Percentiles rank a stretch among this genome's conserved stretches.
These are phyloP conservation scores for Cunninghamia lanceolata DNA, from an alignment of 75 land plant genomes.

Conservation along the genomic window DNA sequence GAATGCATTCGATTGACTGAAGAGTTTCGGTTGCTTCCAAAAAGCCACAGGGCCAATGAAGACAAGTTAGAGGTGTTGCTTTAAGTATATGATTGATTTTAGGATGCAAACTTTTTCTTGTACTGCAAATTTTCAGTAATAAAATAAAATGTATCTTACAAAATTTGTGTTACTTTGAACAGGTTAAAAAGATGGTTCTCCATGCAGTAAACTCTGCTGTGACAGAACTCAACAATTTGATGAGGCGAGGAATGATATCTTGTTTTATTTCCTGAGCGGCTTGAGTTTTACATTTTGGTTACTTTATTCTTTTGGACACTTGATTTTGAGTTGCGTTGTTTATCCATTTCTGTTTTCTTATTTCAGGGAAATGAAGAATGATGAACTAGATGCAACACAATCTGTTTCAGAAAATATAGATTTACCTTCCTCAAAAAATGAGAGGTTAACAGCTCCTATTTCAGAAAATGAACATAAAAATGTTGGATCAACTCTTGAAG, in stretches of 20 bases:
- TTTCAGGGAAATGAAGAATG: background rate
- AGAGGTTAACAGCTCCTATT: background rate
- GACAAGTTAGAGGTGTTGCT: conserved; percentile 54
- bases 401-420: background rate
- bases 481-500: background rate
- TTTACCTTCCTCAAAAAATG: background rate
- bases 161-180: conserved; percentile 3
- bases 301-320: no score
- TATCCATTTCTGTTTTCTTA: no score
- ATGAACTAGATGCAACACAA: background rate
- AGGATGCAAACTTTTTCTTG: background rate
- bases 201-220: conserved; percentile 48
- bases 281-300: background rate
- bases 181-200: conserved; percentile 69
- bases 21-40: conserved; percentile 49
- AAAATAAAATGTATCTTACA: no score
- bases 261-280: no score
- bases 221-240: conserved; percentile 3
- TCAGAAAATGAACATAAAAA: background rate
- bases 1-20: conserved; percentile 43
- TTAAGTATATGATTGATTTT: background rate
- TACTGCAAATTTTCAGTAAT: background rate
- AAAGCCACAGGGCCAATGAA: conserved; percentile 53
- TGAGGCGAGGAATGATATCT: background rate
- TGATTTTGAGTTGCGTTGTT: background rate